A percentile compares a stretch with the other conserved stretches of the same genome.
Conservation (phyloP, 2,329 filamentous ascomycete species). For the Fusarium tricinctum region DNA sequence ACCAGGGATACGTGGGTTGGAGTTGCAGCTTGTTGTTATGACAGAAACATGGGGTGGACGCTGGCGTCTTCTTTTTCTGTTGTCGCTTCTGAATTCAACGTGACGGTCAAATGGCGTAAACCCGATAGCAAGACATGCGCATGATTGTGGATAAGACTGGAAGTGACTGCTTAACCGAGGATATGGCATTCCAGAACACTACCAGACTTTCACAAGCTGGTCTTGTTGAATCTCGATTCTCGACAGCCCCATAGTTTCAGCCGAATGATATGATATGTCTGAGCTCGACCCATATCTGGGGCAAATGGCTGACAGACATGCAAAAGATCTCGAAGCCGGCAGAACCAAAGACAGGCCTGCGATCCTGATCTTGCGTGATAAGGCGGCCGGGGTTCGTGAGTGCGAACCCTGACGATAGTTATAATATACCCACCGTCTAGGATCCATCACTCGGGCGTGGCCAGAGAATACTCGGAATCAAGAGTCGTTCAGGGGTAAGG, state of each 20-base stretch:
- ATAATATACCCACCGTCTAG: slow-evolving; percentile 4
- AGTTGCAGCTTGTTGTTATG: slow-evolving; percentile 2
- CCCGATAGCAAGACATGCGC: slow-evolving; percentile 26
- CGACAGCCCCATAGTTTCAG: neutral
- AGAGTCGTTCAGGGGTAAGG: slow-evolving; percentile 20
- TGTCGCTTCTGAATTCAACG: slow-evolving; percentile 2
- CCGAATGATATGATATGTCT: neutral
- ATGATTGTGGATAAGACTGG: slow-evolving; percentile 2
- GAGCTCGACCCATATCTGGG: neutral
- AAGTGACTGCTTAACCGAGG: slow-evolving; percentile 42
- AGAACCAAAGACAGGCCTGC: slow-evolving; percentile 11
- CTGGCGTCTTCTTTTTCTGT: slow-evolving; percentile 12
- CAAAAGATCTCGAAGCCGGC: slow-evolving; percentile 24
- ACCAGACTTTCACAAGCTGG: slow-evolving; percentile 36
- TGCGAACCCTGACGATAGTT: slow-evolving; percentile 35
- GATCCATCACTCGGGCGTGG: slow-evolving; percentile 34
- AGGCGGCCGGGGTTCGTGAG: slow-evolving; percentile 22
- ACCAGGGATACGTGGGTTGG: slow-evolving; percentile 2
- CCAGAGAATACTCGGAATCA: slow-evolving; percentile 44
- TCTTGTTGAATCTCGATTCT: slow-evolving; percentile 21
- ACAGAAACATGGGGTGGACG: slow-evolving; percentile 29
- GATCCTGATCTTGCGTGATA: slow-evolving; percentile 32
- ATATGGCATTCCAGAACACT: slow-evolving; percentile 31
- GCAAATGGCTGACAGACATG: slow-evolving; percentile 15
- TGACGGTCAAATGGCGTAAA: slow-evolving; percentile 20